A percentile compares a stretch with the other conserved stretches of the same genome.
These are phyloP conservation scores for Citrus australasica DNA, from an alignment of 345 rosid genomes.

Conservation along the genomic window DNA sequence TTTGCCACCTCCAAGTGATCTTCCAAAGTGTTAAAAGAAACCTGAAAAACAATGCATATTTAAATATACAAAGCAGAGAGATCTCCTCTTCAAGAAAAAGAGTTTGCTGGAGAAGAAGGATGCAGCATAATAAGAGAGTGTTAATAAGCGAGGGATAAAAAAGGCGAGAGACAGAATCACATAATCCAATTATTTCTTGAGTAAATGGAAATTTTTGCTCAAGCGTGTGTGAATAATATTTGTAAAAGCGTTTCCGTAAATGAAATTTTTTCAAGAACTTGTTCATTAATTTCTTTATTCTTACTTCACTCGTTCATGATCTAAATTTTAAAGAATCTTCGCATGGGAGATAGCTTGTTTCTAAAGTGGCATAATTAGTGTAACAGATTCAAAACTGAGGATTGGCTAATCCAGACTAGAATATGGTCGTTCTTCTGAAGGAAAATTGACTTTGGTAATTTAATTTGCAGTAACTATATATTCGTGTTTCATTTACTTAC, in stretches of 20 bases:
- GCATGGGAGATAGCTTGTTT: neutral
- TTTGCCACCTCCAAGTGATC: constrained; percentile 88
- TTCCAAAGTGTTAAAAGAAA: constrained; percentile 67
- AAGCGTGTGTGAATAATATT: constrained; percentile 14
- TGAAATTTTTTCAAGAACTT: neutral
- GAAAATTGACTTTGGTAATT: no score
- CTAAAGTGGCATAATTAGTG: neutral
- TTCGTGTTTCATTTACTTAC: neutral
- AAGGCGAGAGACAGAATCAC: neutral
- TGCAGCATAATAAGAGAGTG: neutral
- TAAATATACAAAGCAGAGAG: neutral
- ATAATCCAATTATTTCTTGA: constrained; percentile 19
- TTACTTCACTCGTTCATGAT: neutral
- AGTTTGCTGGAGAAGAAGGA: neutral
- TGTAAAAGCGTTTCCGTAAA: neutral
- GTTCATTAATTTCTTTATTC: neutral
- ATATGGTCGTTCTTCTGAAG: no score
- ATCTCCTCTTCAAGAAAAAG: neutral
- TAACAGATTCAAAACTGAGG: neutral
- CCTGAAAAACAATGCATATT: neutral
- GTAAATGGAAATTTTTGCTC: constrained; percentile 22
- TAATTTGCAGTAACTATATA: no score
- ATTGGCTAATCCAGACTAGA: neutral
- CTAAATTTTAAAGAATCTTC: neutral
- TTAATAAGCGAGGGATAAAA: neutral